These are phyloP conservation scores for Cladobotryum mycophilum DNA, from an alignment of 2,329 filamentous ascomycete genomes.

Conservation along the genomic window DNA sequence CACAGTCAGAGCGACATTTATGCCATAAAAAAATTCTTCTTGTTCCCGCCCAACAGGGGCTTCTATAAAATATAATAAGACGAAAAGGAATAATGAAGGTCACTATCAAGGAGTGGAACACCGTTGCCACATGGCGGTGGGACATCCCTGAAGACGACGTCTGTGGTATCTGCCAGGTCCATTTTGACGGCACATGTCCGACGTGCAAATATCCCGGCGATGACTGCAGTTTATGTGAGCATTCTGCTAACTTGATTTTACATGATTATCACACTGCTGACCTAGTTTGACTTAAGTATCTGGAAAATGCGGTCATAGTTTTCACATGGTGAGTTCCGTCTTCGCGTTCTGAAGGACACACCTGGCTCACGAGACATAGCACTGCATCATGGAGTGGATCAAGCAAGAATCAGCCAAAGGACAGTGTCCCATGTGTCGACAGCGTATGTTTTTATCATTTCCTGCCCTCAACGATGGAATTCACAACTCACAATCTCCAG, in stretches of 20 bases:
- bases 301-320: conserved; percentile 94
- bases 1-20: neutral
- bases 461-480: too few relatives aligned
- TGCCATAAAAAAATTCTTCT: neutral
- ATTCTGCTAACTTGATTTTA: neutral
- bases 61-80: too few relatives aligned
- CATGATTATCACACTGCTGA: neutral
- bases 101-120: conserved; percentile 87
- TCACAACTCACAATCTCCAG: conserved; percentile 17
- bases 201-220: conserved; percentile 98
- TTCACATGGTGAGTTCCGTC: conserved; percentile 73
- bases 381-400: conserved; percentile 95
- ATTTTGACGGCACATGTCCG: conserved; percentile 96
- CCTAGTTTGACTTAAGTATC: conserved; percentile 63
- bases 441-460: conserved; percentile 55
- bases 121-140: conserved; percentile 96
- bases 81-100: conserved; percentile 67
- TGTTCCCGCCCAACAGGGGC: neutral
- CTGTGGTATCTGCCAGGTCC: conserved; percentile 95
- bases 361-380: conserved; percentile 43
- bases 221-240: conserved; percentile 82
- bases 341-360: neutral
- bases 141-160: conserved; percentile 96
- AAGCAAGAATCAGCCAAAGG: conserved; percentile 90
- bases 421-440: conserved; percentile 95